Evolutionary conservation across 345 rosid genomes (phyloP).

Genomic region (Hevea brasiliensis): DNA sequence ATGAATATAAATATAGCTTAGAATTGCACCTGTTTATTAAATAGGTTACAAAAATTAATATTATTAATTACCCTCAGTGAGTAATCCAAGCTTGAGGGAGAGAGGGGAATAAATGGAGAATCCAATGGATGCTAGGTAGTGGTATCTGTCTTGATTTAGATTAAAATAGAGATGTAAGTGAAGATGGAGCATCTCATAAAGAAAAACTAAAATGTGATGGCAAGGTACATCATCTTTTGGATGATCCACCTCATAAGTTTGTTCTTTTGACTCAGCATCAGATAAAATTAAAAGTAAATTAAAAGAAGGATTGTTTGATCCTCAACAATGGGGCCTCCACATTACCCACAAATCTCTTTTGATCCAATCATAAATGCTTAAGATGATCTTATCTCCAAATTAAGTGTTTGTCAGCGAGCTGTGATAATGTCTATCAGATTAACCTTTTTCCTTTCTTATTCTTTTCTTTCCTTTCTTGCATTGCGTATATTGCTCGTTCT

Average conservation of each 20-base stretch:
- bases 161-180: not conserved
- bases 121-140: not conserved
- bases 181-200: not conserved
- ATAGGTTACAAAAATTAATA: not conserved
- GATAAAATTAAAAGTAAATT: not conserved
- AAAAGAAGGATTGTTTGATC: not conserved
- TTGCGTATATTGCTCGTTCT: not conserved
- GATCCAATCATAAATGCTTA: not conserved
- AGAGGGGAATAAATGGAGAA: not conserved
- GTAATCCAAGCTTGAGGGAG: not conserved
- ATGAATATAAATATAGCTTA: too few relatives aligned
- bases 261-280: conserved; percentile 3
- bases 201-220: not conserved
- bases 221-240: not conserved
- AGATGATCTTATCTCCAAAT: not conserved
- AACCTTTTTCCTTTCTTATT: not conserved
- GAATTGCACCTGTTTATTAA: not conserved
- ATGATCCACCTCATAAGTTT: not conserved
- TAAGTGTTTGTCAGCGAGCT: conserved; percentile 3
- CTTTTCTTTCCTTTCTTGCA: not conserved
- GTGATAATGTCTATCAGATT: not conserved
- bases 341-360: conserved; percentile 1
- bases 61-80: not conserved
- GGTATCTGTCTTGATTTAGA: not conserved
- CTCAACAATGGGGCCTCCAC: not conserved